These are phyloP conservation scores for Jaapia argillacea DNA, from an alignment of 768 basidiomycete genomes.

Conservation along the genomic window DNA sequence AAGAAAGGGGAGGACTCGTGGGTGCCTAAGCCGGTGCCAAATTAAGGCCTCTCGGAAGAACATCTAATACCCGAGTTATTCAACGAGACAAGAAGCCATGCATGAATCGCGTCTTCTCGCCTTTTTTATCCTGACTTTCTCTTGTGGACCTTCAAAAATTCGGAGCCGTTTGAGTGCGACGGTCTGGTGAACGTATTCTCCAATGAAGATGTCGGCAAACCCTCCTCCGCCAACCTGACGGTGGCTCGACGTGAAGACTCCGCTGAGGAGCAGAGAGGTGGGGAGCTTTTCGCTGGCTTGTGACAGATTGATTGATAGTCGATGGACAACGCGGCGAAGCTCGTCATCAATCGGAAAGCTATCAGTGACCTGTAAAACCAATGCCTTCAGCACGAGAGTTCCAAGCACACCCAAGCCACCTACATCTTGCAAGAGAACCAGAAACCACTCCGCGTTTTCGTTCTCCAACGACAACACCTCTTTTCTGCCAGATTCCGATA, in stretches of 20 bases:
- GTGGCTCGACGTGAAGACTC: not conserved
- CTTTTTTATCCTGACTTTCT: not conserved
- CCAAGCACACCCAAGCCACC: too few species aligned
- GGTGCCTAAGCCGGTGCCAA: conserved; percentile 2
- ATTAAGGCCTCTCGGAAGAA: conserved; percentile 4
- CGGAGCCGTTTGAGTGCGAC: not conserved
- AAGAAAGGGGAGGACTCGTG: conserved; percentile 1
- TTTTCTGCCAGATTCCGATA: too few species aligned
- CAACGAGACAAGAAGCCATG: too few species aligned
- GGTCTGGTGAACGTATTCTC: not conserved
- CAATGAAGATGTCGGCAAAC: not conserved
- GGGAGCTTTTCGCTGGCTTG: not conserved
- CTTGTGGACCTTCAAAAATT: not conserved
- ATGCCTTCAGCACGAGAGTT: too few species aligned
- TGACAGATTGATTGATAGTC: not conserved
- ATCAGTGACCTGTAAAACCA: too few species aligned
- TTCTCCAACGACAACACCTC: not conserved
- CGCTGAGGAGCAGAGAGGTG: not conserved
- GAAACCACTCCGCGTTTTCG: not conserved
- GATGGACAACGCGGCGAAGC: not conserved
- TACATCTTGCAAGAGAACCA: not conserved
- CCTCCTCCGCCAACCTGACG: not conserved
- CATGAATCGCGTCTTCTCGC: not conserved
- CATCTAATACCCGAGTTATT: not conserved
- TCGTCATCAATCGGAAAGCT: too few species aligned